Percentiles rank a stretch among this genome's conserved stretches.
Evolutionary conservation across 2,329 filamentous ascomycete genomes (phyloP).

Genomic region (Colletotrichum noveboracense): DNA sequence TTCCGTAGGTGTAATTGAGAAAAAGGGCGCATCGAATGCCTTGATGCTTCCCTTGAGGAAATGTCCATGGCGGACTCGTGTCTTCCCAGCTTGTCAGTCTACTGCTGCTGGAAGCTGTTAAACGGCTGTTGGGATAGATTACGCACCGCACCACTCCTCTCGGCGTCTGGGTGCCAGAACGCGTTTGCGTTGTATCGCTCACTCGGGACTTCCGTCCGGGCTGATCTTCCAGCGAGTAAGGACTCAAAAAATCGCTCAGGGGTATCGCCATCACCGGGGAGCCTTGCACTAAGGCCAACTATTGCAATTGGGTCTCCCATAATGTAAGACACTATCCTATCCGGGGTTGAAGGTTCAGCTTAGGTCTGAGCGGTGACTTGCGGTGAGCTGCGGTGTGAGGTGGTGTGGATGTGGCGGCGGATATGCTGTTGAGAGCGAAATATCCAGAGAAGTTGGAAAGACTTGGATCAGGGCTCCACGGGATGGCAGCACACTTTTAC

Average conservation of each 20-base stretch:
- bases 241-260: conserved; percentile 50
- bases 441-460: not conserved
- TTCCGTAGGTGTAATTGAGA: conserved; percentile 34
- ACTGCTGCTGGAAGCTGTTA: not conserved
- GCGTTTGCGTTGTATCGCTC: conserved; percentile 34
- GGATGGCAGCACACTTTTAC: not conserved
- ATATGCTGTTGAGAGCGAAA: not conserved
- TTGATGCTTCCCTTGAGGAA: conserved; percentile 30
- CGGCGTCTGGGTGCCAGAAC: conserved; percentile 33
- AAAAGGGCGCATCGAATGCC: conserved; percentile 28
- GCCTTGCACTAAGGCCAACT: conserved; percentile 51
- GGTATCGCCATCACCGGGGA: conserved; percentile 46
- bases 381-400: conserved; percentile 7
- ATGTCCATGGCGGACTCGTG: conserved; percentile 27
- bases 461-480: conserved; percentile 7
- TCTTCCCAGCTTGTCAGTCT: not conserved
- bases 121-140: not conserved
- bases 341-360: not conserved
- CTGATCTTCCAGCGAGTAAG: conserved; percentile 33
- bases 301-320: conserved; percentile 46
- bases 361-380: conserved; percentile 1
- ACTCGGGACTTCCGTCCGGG: conserved; percentile 27
- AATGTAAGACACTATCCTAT: not conserved
- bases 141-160: conserved; percentile 29
- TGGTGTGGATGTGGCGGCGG: not conserved